Percentiles rank a stretch among this genome's conserved stretches.
Evolutionary conservation across 768 basidiomycete genomes (phyloP).

Genomic region (Macrolepiota albuminosa): DNA sequence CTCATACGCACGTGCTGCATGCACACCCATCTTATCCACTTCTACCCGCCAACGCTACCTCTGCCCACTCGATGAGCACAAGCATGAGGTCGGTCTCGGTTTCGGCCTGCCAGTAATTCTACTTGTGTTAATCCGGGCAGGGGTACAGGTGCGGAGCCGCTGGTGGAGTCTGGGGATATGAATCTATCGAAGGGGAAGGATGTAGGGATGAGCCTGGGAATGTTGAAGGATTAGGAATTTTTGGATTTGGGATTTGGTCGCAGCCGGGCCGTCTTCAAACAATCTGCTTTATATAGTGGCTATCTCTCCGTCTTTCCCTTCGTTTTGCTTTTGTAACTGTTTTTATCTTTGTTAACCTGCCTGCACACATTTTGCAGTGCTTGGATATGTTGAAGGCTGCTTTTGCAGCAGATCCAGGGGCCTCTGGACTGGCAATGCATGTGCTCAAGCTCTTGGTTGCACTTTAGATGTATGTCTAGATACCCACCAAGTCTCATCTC

Average conservation of each 20-base stretch:
- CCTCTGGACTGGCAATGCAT: too few relatives aligned
- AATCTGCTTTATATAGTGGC: background rate
- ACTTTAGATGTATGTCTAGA: too few relatives aligned
- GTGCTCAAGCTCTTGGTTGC: too few relatives aligned
- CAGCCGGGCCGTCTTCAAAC: background rate
- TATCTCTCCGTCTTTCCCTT: too few relatives aligned
- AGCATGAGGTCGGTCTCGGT: too few relatives aligned
- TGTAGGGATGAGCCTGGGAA: background rate
- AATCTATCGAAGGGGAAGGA: slow-evolving; percentile 1
- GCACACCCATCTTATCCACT: too few relatives aligned
- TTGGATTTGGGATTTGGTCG: background rate
- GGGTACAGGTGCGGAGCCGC: slow-evolving; percentile 23
- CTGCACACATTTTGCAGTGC: too few relatives aligned
- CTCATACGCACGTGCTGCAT: background rate
- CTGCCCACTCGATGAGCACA: slow-evolving; percentile 1
- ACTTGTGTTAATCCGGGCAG: background rate
- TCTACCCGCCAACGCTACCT: background rate
- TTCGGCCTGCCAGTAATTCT: slow-evolving; percentile 9
- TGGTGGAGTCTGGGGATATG: slow-evolving; percentile 21
- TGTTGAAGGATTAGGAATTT: background rate
- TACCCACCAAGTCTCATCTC: too few relatives aligned
- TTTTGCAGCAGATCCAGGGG: too few relatives aligned
- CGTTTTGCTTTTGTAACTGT: too few relatives aligned
- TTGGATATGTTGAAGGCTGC: too few relatives aligned
- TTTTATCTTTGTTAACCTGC: background rate